A percentile compares a stretch with the other conserved stretches of the same genome.
These are phyloP conservation scores for Candida mattraensis DNA, from an alignment of 805 yeast genomes.

Conservation along the genomic window DNA sequence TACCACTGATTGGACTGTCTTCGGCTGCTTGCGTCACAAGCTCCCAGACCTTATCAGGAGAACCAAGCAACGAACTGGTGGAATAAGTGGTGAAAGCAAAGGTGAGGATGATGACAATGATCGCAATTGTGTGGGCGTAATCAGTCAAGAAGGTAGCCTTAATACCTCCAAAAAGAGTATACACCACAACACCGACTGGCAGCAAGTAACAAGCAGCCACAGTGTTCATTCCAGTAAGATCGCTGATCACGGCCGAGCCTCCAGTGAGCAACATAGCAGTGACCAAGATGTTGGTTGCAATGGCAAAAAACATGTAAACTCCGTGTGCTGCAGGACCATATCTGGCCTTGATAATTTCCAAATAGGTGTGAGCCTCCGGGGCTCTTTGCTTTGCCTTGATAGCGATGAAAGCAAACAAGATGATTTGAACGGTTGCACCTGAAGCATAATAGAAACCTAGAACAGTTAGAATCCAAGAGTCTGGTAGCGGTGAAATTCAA, in stretches of 20 bases:
- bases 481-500: neutral
- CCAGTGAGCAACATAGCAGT: constrained; percentile 92
- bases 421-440: constrained; percentile 89
- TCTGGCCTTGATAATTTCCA: constrained; percentile 79
- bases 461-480: neutral
- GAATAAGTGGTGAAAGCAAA: constrained; percentile 82
- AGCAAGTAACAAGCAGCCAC: constrained; percentile 81
- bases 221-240: constrained; percentile 75
- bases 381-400: constrained; percentile 87
- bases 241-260: constrained; percentile 79
- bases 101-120: constrained; percentile 73
- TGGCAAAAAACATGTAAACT: constrained; percentile 73
- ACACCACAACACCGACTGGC: constrained; percentile 76
- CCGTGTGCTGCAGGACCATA: constrained; percentile 77
- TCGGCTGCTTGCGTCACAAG: constrained; percentile 59
- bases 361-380: constrained; percentile 88
- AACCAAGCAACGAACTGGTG: constrained; percentile 67
- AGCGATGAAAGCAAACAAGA: constrained; percentile 81
- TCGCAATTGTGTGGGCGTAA: constrained; percentile 77
- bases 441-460: constrained; percentile 65
- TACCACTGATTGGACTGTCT: constrained; percentile 69
- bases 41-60: constrained; percentile 82
- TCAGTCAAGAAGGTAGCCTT: constrained; percentile 82
- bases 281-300: constrained; percentile 85
- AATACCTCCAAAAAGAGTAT: constrained; percentile 79